Base-by-base conservation (phyloP, 768 basidiomycete species). In the Boletus patriciae region DNA sequence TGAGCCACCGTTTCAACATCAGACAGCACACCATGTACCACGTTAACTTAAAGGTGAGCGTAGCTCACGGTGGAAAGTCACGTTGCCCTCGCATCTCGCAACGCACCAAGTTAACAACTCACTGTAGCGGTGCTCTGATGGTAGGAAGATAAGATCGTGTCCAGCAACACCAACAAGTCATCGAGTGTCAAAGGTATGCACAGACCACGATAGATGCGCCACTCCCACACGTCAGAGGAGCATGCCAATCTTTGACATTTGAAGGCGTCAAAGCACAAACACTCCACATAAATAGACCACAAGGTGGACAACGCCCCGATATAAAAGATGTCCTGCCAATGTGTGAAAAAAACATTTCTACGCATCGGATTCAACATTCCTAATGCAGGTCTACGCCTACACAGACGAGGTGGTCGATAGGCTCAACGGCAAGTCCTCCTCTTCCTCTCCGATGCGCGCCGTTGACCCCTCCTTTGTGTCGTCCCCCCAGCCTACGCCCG, bases 301-400 rank as follows among this genome's bases (percentile, higher is more conserved):
- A 4, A n/a, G 16, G 7, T 33, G 29, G 45, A 4, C 23, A 12
- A 10, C 12, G 15, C 27, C 6, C 13, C 6, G 9, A 18, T 50
- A 60, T 60, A 52, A 59, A 58, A 31, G n/a, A 21, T 7, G 33
- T 18, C 23, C 38, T 16, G 6, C 8, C 50, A 8, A 6, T 18
- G 7, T 37, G 36, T 4, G 33, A 37, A 19, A 36, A 19, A 31
- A 51, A 33, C 5, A 6, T 15, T 19, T n/a, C 12, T 13, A 48
- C 31, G 7, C 6, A 18, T 18, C 11, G 8, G 8, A 41, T 55
- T 3, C 38, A 40, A 27, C 13, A 15, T 18, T 23, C 37, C 10
- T 1, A 4, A 60, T 60, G 58, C 50, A 54, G n/a, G 27, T 41
- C 15, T 42, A 54, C 25, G 6, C n/a, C 2, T 60, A 52, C 37